Conservation (phyloP, 1,139 yeast species). For the Blastobotrys aristatus region DNA sequence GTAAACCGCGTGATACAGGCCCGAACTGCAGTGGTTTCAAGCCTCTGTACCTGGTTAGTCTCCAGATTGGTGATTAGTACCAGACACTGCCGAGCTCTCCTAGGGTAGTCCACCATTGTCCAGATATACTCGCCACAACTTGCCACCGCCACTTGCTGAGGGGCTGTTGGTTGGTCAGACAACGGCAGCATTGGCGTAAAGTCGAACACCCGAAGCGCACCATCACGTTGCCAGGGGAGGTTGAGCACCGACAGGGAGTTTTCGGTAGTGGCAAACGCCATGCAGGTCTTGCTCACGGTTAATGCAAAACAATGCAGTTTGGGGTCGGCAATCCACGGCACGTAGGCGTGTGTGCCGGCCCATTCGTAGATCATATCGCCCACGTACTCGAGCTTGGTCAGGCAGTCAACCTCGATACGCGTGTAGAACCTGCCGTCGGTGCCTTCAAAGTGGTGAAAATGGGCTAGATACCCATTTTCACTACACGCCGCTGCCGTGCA, state of each 20-base stretch:
- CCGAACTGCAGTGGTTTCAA: no score
- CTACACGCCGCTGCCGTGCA: conserved; percentile 9
- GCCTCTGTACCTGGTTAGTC: no score
- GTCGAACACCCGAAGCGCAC: neutral
- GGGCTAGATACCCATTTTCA: conserved; percentile 12
- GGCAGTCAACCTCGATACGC: conserved; percentile 11
- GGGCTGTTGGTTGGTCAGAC: no score
- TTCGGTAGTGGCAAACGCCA: conserved; percentile 21
- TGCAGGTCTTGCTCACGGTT: conserved; percentile 13
- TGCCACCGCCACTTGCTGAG: conserved; percentile 1
- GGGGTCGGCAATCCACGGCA: conserved; percentile 19
- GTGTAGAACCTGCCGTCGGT: conserved; percentile 8
- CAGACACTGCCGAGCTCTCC: no score
- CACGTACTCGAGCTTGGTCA: conserved; percentile 5
- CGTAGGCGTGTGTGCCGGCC: conserved; percentile 13
- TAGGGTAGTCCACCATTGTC: neutral
- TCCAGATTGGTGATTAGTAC: no score
- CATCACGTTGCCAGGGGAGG: conserved; percentile 2
- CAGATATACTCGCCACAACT: neutral
- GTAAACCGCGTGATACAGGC: neutral
- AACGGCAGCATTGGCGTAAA: neutral
- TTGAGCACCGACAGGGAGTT: neutral
- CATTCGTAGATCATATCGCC: conserved; percentile 19
- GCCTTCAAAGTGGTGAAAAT: conserved; percentile 16
- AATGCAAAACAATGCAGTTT: conserved; percentile 18